Conservation (phyloP, 345 rosid species). For the Lumnitzera racemosa region DNA sequence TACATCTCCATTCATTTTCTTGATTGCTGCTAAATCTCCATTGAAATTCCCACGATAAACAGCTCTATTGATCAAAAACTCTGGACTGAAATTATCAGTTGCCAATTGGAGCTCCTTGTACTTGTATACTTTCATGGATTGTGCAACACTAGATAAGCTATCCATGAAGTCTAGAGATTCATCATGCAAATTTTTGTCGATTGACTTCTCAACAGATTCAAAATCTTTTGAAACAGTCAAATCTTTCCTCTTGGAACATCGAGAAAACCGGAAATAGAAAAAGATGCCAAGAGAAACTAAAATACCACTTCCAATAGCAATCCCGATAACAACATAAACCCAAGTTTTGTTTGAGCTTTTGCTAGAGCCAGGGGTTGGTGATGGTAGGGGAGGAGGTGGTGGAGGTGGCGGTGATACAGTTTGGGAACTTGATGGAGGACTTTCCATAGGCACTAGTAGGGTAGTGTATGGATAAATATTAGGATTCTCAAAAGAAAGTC, state of each 20-base stretch:
- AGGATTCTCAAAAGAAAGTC: neutral
- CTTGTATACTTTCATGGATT: slow-evolving; percentile 51
- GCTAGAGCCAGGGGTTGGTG: slow-evolving; percentile 15
- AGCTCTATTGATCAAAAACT: slow-evolving; percentile 42
- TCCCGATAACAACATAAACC: slow-evolving; percentile 45
- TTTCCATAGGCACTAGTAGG: slow-evolving; percentile 21
- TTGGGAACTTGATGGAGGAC: slow-evolving; percentile 23
- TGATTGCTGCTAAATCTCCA: slow-evolving; percentile 67
- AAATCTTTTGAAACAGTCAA: slow-evolving; percentile 18
- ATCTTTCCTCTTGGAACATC: slow-evolving; percentile 19
- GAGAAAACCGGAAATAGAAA: slow-evolving; percentile 23
- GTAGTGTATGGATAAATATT: slow-evolving; percentile 21
- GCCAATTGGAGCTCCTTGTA: slow-evolving; percentile 53
- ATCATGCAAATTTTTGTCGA: slow-evolving; percentile 28
- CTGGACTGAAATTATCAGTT: slow-evolving; percentile 53
- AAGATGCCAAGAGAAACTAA: slow-evolving; percentile 14
- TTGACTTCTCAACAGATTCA: slow-evolving; percentile 27
- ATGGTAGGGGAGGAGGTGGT: slow-evolving; percentile 15
- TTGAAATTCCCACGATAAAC: slow-evolving; percentile 54
- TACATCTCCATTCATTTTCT: slow-evolving; percentile 65
- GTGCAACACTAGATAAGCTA: slow-evolving; percentile 38
- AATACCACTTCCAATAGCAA: slow-evolving; percentile 38
- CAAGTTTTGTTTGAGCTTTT: slow-evolving; percentile 36
- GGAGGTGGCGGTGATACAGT: slow-evolving; percentile 20
- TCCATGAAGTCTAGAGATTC: slow-evolving; percentile 33